A percentile compares a stretch with the other conserved stretches of the same genome.
Conservation (phyloP, 2,329 filamentous ascomycete genomes). For the Ilyonectria sp. region DNA sequence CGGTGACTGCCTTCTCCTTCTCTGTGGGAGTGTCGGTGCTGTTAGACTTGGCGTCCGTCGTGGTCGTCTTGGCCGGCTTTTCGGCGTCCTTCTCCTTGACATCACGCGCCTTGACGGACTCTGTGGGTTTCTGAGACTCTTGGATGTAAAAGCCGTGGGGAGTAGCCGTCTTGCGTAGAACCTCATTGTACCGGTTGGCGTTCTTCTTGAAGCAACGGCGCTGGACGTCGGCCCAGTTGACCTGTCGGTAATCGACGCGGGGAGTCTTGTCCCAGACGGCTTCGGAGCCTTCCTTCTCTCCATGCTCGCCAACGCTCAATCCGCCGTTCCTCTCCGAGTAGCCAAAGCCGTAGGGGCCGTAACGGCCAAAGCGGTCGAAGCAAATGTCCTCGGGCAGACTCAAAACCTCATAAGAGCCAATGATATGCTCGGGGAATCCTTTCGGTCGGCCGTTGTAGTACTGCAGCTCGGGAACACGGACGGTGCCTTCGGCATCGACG, state of each 20-base stretch:
- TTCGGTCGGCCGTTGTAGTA: conserved; percentile 84
- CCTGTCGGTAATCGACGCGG: conserved; percentile 82
- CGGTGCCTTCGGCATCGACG: conserved; percentile 76
- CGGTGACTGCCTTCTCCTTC: conserved; percentile 12
- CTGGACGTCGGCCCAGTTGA: conserved; percentile 87
- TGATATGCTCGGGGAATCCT: conserved; percentile 87
- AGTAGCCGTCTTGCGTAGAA: conserved; percentile 56
- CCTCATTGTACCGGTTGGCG: conserved; percentile 74
- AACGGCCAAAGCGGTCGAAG: conserved; percentile 91
- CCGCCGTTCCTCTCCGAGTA: conserved; percentile 86
- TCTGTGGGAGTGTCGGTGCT: conserved; percentile 28
- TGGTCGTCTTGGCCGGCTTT: conserved; percentile 35
- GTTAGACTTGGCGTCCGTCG: conserved; percentile 4
- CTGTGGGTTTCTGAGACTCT: conserved; percentile 45
- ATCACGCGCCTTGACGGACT: conserved; percentile 30
- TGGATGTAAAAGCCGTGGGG: conserved; percentile 68
- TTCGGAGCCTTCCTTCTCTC: conserved; percentile 85
- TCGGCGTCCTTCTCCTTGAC: conserved; percentile 33
- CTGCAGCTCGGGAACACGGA: conserved; percentile 78
- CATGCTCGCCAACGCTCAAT: conserved; percentile 86
- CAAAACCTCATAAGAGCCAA: conserved; percentile 89
- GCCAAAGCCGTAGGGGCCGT: conserved; percentile 91
- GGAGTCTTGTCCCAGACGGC: conserved; percentile 80
- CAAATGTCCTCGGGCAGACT: conserved; percentile 88
- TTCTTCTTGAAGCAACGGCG: conserved; percentile 82